Evolutionary conservation across 306 rosid genomes (phyloP).

Genomic region (Cercis canadensis): DNA sequence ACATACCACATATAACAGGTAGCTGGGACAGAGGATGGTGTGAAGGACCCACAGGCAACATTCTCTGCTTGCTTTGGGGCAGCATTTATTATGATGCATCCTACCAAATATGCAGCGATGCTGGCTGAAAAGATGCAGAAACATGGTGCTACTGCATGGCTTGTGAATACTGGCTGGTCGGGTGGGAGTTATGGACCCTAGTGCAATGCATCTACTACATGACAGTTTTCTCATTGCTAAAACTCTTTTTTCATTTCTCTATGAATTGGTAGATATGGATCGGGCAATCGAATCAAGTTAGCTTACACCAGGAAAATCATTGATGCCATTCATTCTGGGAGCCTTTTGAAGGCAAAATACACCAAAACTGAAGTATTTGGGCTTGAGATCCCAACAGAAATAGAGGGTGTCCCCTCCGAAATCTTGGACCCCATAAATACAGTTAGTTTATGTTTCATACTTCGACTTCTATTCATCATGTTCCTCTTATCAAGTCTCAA

Average conservation of each 20-base stretch:
- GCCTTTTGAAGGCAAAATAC: conserved; percentile 54
- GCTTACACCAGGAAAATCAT: conserved; percentile 76
- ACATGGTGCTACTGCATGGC: conserved; percentile 87
- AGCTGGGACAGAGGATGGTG: conserved; percentile 85
- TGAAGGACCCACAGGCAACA: conserved; percentile 86
- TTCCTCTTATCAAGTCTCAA: conserved; percentile 3
- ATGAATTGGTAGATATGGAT: conserved; percentile 58
- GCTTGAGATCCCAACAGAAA: conserved; percentile 67
- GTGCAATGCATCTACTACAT: neutral
- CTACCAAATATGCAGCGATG: conserved; percentile 84
- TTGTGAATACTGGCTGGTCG: conserved; percentile 93
- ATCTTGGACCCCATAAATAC: conserved; percentile 75
- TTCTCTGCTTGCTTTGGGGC: conserved; percentile 91
- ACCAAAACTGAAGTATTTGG: conserved; percentile 75
- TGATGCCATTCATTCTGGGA: conserved; percentile 74
- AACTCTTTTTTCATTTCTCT: conserved; percentile 14
- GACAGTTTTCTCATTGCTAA: conserved; percentile 12
- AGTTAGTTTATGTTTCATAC: conserved; percentile 45
- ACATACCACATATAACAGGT: conserved; percentile 49
- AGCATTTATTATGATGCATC: conserved; percentile 88
- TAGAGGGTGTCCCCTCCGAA: conserved; percentile 78
- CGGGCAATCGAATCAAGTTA: conserved; percentile 71
- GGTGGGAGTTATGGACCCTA: conserved; percentile 65
- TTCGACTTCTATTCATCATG: neutral
- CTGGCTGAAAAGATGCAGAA: conserved; percentile 80